Percentiles rank a stretch among this genome's conserved stretches.
These are phyloP conservation scores for Neoboletus subvelutipes DNA, from an alignment of 768 basidiomycete genomes.

Conservation along the genomic window DNA sequence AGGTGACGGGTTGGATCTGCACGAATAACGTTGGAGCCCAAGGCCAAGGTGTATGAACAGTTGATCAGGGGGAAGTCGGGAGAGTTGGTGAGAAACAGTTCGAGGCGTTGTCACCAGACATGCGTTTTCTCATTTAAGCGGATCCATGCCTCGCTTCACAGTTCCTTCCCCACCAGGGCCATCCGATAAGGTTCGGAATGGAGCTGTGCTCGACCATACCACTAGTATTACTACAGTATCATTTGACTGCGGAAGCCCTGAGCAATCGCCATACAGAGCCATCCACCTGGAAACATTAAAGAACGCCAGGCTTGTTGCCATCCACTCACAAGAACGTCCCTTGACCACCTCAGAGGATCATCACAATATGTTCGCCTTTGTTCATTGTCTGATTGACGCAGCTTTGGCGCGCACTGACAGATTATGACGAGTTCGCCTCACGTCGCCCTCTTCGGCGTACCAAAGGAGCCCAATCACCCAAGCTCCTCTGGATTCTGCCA, in stretches of 20 bases:
- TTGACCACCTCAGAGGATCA: neutral
- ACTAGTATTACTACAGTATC: neutral
- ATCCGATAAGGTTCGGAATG: neutral
- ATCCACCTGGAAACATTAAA: neutral
- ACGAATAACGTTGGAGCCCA: no score
- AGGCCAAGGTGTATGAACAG: no score
- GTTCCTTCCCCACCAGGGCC: neutral
- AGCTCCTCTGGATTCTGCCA: conserved; percentile 33
- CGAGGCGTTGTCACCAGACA: no score
- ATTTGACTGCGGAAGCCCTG: neutral
- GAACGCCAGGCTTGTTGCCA: neutral
- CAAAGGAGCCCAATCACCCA: conserved; percentile 20
- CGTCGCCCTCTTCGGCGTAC: conserved; percentile 16
- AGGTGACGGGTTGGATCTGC: no score
- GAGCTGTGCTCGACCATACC: neutral
- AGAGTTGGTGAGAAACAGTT: no score
- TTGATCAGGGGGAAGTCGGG: no score
- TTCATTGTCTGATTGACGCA: neutral
- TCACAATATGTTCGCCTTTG: neutral
- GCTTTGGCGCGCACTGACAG: neutral
- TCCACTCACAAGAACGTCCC: neutral
- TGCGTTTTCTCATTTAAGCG: no score
- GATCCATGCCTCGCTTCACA: neutral
- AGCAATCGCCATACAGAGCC: neutral
- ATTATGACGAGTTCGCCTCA: conserved; percentile 8